Conservation (phyloP, 805 yeast species). For the Metschnikowia kunwiensis region DNA sequence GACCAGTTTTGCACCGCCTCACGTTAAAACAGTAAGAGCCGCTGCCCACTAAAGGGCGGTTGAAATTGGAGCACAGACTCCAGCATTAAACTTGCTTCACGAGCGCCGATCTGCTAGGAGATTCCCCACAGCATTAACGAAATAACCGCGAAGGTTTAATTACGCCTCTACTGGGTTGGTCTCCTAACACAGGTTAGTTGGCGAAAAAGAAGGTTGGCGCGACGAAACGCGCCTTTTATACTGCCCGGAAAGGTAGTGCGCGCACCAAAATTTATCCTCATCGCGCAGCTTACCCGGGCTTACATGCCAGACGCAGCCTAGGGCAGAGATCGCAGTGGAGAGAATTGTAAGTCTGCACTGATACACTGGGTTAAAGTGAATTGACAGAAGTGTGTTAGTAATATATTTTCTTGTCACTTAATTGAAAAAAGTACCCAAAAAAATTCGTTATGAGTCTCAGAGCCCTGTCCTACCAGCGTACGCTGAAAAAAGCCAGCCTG, state of each 20-base stretch:
- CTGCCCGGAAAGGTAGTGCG: constrained; percentile 4
- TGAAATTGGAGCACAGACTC: constrained; percentile 53
- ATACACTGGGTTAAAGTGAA: too few species aligned
- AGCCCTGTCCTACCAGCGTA: constrained; percentile 9
- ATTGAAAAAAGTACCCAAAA: too few species aligned
- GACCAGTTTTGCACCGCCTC: constrained; percentile 30
- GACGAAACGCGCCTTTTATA: background rate
- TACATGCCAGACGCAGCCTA: constrained; percentile 7
- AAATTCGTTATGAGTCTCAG: constrained; percentile 11
- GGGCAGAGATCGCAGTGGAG: constrained; percentile 2
- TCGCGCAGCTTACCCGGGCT: constrained; percentile 12
- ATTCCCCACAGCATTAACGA: constrained; percentile 31
- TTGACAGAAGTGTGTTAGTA: too few species aligned
- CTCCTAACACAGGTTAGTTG: constrained; percentile 40
- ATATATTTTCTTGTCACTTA: too few species aligned
- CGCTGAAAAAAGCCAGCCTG: constrained; percentile 2
- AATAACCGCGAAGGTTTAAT: constrained; percentile 33
- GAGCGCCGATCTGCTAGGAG: constrained; percentile 67
- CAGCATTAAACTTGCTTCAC: constrained; percentile 54
- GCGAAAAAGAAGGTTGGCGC: background rate
- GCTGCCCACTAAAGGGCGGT: constrained; percentile 18
- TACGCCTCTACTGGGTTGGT: constrained; percentile 37
- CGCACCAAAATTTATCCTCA: constrained; percentile 6
- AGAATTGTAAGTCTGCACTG: too few species aligned
- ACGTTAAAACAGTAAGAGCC: constrained; percentile 20